Evolutionary conservation across 2,329 filamentous ascomycete species (phyloP).

Genomic region (Talaromyces sp.): DNA sequence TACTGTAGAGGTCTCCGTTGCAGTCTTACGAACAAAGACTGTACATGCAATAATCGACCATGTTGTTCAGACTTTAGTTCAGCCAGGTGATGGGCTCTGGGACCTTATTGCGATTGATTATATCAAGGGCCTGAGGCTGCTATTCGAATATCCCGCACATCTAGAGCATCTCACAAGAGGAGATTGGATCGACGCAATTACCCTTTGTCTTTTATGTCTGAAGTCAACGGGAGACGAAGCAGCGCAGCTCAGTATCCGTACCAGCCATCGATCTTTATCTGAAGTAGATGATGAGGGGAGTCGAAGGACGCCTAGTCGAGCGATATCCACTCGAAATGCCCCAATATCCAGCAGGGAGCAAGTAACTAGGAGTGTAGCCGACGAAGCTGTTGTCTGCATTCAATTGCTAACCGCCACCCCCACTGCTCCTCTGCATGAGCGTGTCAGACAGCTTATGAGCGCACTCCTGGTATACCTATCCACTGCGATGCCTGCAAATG

Average conservation of each 20-base stretch:
- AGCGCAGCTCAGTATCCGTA: slow-evolving; percentile 30
- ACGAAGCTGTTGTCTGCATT: slow-evolving; percentile 63
- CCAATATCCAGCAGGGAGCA: slow-evolving; percentile 26
- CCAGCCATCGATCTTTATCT: slow-evolving; percentile 25
- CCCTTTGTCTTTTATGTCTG: slow-evolving; percentile 68
- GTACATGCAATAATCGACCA: slow-evolving; percentile 76
- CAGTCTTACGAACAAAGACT: slow-evolving; percentile 69
- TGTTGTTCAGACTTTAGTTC: slow-evolving; percentile 69
- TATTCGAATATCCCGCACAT: slow-evolving; percentile 71
- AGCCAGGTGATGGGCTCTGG: slow-evolving; percentile 59
- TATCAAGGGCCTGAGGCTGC: slow-evolving; percentile 65
- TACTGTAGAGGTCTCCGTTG: slow-evolving; percentile 65
- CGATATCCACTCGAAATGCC: slow-evolving; percentile 26
- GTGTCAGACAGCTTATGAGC: slow-evolving; percentile 54
- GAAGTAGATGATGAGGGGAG: slow-evolving; percentile 25
- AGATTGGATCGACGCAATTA: slow-evolving; percentile 65
- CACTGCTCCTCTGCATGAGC: slow-evolving; percentile 62
- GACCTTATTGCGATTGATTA: slow-evolving; percentile 72
- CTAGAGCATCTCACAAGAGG: slow-evolving; percentile 70
- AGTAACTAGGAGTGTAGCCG: slow-evolving; percentile 36
- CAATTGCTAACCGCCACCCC: slow-evolving; percentile 60
- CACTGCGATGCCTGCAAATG: slow-evolving; percentile 53
- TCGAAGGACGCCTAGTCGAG: slow-evolving; percentile 31
- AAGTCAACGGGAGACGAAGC: slow-evolving; percentile 26
- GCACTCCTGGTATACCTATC: slow-evolving; percentile 60